These are phyloP conservation scores for Mortierella sp. DNA, from an alignment of 371 early-diverging fungal species.

Conservation along the genomic window DNA sequence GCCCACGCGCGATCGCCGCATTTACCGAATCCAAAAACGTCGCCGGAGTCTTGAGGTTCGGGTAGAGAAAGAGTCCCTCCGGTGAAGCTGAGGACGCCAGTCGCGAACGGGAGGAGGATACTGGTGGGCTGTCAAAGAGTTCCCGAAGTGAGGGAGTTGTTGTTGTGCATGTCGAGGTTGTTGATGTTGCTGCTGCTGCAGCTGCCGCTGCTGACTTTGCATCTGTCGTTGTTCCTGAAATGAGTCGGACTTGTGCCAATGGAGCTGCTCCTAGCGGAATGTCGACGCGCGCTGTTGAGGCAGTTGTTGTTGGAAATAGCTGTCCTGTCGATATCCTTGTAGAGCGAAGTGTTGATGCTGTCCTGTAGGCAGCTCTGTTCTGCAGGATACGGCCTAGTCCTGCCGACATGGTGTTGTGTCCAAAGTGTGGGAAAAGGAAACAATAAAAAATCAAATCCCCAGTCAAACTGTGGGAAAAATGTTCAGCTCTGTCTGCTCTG, in stretches of 20 bases:
- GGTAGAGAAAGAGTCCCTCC: conserved; percentile 44
- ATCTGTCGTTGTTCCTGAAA: conserved; percentile 13
- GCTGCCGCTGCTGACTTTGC: conserved; percentile 8
- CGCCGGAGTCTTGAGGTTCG: conserved; percentile 39
- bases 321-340: conserved; percentile 4
- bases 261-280: not conserved
- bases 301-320: not conserved
- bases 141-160: conserved; percentile 33
- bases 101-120: conserved; percentile 25
- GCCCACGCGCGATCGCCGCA: conserved; percentile 61
- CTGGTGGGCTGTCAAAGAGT: conserved; percentile 43
- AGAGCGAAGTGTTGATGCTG: conserved; percentile 11
- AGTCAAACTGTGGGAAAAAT: conserved; percentile 1
- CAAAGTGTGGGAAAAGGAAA: not conserved
- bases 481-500: too few relatives aligned
- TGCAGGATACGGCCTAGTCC: conserved; percentile 33
- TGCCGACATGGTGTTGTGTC: conserved; percentile 23
- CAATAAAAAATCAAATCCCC: not conserved
- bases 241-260: conserved; percentile 5
- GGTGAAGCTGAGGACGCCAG: conserved; percentile 21
- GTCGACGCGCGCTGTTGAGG: not conserved
- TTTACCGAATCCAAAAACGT: conserved; percentile 55
- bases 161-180: too few relatives aligned
- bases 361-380: conserved; percentile 20
- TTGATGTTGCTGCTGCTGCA: conserved; percentile 8